Base-by-base conservation (phyloP, 352 stramenopile species). In the Phytophthora sp. region DNA sequence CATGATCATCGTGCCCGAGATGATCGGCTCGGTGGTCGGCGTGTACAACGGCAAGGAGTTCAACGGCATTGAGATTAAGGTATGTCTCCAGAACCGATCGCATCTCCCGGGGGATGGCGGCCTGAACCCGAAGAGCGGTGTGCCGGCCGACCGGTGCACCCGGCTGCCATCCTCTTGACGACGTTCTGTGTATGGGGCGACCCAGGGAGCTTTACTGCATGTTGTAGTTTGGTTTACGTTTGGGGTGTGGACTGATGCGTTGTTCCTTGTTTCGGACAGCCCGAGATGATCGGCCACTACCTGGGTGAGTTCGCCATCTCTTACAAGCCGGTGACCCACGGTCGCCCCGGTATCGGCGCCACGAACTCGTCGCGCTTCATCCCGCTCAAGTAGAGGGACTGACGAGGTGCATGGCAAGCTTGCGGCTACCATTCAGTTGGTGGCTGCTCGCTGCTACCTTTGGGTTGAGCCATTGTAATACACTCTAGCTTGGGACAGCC, bases 31-130 rank as follows among this genome's bases (percentile, higher is more conserved):
- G 70, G 97, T 99, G 66, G 94, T 99, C 71, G 97, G 96, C 78
- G 98, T 99, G 56, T 99, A 99, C 96, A 99, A 99, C 84, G 97
- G 98, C 90, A 99, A 99, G 83, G 96, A 97, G 79, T 99, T 99
- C 82, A 99, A 98, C 86, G 94, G 94, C 84, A 98, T 99, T 79
- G 97, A 99, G 87, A 99, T 99, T 82, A 99, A 99, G 86, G 86
- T 95, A 82, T 91, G 86, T 91, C 13, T 92, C 85, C 85, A 86
- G 85, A 91, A 92, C 76, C 65, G 75, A 51, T 89, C 82, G 79
- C 68, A 58, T 71, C 85, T 92, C 83, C 91, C 84, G 85, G 83
- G 83, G 82, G 79, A 69, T 89, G 78, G 79, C 43, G 82, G 84
- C 82, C 88, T 84, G 72, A 34, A 93, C 80, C 72, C 71, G 77